Evolutionary conservation across 2,329 filamentous ascomycete species (phyloP), one percentile per base, ranked within the genome.

Genomic region (Fusarium penzigii): DNA sequence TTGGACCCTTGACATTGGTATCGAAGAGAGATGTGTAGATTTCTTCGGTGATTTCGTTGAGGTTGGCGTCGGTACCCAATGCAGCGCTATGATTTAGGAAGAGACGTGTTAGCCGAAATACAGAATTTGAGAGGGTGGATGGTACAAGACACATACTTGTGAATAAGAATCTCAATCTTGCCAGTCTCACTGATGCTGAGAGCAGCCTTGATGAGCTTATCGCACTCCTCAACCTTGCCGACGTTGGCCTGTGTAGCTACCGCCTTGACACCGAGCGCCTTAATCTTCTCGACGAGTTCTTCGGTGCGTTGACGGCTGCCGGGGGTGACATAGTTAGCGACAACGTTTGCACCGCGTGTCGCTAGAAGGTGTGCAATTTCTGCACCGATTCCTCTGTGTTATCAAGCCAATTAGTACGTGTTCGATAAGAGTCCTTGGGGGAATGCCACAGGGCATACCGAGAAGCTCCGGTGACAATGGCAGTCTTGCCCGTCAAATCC

Each of bases 131-230:
- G 2, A 1, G 1, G 17, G 3, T 16, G 8, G 16, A 2, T 14
- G 38, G 6, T 6, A 25, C n/a, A 38, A 25, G 20, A 25, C 5
- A 25, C 47, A n/a, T 50, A 60, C 62, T 65, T 65, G 46, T 65
- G 62, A 4, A 64, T 52, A 1, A 65, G 38, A 16, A 64, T 60
- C n/a, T 65, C 62, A 54, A 65, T 60, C 49, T 65, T 64, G 9
- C 59, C 57, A n/a, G 45, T 57, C 8, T 34, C 11, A 42, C 59
- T 62, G 2, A 64, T 41, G 25, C 55, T 43, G 7, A 65, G 29
- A 2, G 63, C 60, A 2, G 48, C 51, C 1, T 59, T 46, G 1
- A 65, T 48, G 9, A 66, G 32, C 45, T 59, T 62, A 5, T 55
- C 49, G 10, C 56, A 49, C 1, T 62, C 55, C 3, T 53, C 39